These are phyloP conservation scores for Sonneratia alba DNA, from an alignment of 345 rosid genomes.

Conservation along the genomic window DNA sequence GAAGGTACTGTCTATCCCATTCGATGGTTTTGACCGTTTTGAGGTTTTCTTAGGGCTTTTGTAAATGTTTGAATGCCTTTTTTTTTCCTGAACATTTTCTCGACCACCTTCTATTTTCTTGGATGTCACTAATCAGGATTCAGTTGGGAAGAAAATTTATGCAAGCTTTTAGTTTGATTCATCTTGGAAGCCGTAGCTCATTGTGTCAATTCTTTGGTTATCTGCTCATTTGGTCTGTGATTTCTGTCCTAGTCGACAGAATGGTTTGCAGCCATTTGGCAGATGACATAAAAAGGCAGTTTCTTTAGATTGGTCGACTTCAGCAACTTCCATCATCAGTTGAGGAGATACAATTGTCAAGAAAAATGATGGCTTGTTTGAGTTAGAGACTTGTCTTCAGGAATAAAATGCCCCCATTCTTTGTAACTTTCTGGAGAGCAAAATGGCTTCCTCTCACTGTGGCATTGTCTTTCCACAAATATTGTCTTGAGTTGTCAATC, in stretches of 20 bases:
- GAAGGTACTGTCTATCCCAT: slow-evolving; percentile 30
- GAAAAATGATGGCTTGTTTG: not conserved
- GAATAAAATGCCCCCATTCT: not conserved
- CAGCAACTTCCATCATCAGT: not conserved
- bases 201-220: not conserved
- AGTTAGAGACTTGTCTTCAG: not conserved
- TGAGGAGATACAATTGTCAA: not conserved
- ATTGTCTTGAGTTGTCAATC: too few species aligned
- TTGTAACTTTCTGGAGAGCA: not conserved
- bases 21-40: not conserved
- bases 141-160: not conserved
- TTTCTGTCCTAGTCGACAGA: not conserved
- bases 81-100: not conserved
- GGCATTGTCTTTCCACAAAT: too few species aligned
- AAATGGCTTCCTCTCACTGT: too few species aligned
- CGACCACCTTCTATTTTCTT: not conserved
- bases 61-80: not conserved
- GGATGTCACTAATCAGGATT: not conserved
- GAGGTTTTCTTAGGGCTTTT: slow-evolving; percentile 7
- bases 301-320: not conserved
- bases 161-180: not conserved
- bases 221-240: not conserved
- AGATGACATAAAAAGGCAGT: not conserved
- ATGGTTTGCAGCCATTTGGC: not conserved
- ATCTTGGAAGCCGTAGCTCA: not conserved